Conservation (phyloP, 352 stramenopile genomes). For the Pythium aphanidermatum region DNA sequence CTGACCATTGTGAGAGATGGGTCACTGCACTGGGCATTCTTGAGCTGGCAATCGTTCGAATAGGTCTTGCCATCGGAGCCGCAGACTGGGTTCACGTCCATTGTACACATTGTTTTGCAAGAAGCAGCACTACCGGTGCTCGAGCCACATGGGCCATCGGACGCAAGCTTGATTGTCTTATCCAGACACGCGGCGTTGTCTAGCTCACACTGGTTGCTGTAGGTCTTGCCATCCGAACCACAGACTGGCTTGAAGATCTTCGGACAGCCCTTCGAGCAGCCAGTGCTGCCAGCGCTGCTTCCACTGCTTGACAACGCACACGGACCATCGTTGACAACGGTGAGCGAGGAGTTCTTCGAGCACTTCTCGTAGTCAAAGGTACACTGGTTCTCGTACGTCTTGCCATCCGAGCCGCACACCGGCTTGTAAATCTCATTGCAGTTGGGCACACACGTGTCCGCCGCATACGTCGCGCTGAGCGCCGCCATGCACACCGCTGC, state of each 20-base stretch:
- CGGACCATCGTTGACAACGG: conserved; percentile 8
- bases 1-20: conserved; percentile 8
- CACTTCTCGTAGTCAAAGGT: conserved; percentile 20
- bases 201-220: conserved; percentile 21
- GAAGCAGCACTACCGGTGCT: background rate
- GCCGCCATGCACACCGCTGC: conserved; percentile 1
- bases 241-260: conserved; percentile 19
- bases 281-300: background rate
- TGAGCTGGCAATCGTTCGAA: conserved; percentile 33
- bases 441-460: conserved; percentile 8
- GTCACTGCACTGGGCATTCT: conserved; percentile 10
- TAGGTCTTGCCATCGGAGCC: conserved; percentile 40
- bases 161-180: conserved; percentile 3
- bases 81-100: conserved; percentile 25
- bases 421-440: conserved; percentile 22
- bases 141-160: conserved; percentile 9
- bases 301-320: conserved; percentile 9
- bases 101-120: conserved; percentile 1
- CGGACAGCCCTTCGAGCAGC: conserved; percentile 9
- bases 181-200: conserved; percentile 15
- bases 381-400: conserved; percentile 26
- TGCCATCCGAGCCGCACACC: conserved; percentile 22
- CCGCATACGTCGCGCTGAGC: background rate
- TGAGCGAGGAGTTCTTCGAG: conserved; percentile 16
- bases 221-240: conserved; percentile 24